A percentile compares a stretch with the other conserved stretches of the same genome.
Evolutionary conservation across 371 early-diverging fungal genomes (phyloP).

Genomic region (Paraphysoderma sedebokerense): DNA sequence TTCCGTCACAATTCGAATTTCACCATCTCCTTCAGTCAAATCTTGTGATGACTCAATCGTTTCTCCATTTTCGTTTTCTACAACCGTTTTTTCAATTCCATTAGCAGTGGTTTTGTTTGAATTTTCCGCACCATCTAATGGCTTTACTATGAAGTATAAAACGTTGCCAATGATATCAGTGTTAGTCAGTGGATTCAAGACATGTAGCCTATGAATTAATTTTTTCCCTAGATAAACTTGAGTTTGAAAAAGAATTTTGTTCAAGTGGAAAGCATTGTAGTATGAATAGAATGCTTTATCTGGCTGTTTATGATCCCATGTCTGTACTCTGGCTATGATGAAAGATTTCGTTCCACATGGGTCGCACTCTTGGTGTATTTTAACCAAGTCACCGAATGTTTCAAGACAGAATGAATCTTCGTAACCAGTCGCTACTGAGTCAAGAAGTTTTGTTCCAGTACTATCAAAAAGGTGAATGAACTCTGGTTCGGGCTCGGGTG

Average conservation of each 20-base stretch:
- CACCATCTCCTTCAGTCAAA: too few species aligned
- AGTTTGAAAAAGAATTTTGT: constrained; percentile 41
- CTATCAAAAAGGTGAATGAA: constrained; percentile 6
- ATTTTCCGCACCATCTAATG: neutral
- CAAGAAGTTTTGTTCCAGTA: constrained; percentile 4
- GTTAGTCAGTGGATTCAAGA: constrained; percentile 39
- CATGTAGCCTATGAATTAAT: constrained; percentile 33
- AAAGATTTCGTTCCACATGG: constrained; percentile 12
- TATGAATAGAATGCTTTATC: constrained; percentile 27
- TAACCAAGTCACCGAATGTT: constrained; percentile 23
- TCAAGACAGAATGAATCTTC: constrained; percentile 21
- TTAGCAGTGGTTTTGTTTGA: too few species aligned
- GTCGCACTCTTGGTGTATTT: constrained; percentile 7
- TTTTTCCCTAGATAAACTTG: constrained; percentile 33
- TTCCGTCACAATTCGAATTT: too few species aligned
- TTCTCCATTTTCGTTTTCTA: too few species aligned
- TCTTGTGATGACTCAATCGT: too few species aligned
- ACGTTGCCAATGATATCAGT: constrained; percentile 43
- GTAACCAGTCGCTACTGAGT: constrained; percentile 6
- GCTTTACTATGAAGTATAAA: constrained; percentile 26
- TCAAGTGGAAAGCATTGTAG: constrained; percentile 34
- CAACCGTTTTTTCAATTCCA: too few species aligned
- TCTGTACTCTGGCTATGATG: constrained; percentile 37
- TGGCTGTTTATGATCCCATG: constrained; percentile 37
- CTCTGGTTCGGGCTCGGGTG: neutral